Evolutionary conservation across 2,329 filamentous ascomycete species (phyloP), one percentile per base, ranked within the genome.

Genomic region (Fonsecaea pugnacius): DNA sequence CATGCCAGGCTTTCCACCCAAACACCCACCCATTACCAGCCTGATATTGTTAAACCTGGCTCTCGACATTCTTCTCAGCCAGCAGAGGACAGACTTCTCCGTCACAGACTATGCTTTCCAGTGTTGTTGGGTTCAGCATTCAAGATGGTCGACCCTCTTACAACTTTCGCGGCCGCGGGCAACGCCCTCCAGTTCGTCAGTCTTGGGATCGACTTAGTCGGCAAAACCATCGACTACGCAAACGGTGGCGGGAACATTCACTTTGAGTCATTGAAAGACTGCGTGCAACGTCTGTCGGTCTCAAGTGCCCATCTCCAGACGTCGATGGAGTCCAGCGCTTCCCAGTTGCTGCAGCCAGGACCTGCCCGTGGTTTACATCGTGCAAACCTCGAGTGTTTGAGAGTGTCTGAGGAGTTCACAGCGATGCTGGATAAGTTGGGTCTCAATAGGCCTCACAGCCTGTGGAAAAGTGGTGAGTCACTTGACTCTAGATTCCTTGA

Each of bases 151-250:
- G 50, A 52, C 7, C 50, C 50, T 30, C 50, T 52, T 30, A 52
- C 50, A 9, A 18, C 50, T 10, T 52, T 52, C 50, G 50, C 50
- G 8, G 50, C 50, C 10, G 50, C 50, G 24, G 50, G 50, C 50
- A 52, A 52, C 50, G 50, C 50, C 50, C 50, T 52, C 32, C 50
- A 52, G 24, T 52, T 52, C 16, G 50, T 52, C 50, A 24, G 32
- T 12, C 50, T 52, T 12, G 50, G 50, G 21, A 32, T 52, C 16
- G 24, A 52, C 50, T 8, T 52, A 2, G 14, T 52, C 24, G 1
- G 50, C 21, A 52, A 52, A 18, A 52, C 50, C 5, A 52, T 52
- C 14, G 50, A 52, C 10, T 52, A 52, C 30, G 30, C 50, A 12
- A 12, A 33, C 3, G 50, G 50, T 14, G 50, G 50, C 16, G 50